Conservation (phyloP, 345 rosid species). For the Eucalyptus regnans region DNA sequence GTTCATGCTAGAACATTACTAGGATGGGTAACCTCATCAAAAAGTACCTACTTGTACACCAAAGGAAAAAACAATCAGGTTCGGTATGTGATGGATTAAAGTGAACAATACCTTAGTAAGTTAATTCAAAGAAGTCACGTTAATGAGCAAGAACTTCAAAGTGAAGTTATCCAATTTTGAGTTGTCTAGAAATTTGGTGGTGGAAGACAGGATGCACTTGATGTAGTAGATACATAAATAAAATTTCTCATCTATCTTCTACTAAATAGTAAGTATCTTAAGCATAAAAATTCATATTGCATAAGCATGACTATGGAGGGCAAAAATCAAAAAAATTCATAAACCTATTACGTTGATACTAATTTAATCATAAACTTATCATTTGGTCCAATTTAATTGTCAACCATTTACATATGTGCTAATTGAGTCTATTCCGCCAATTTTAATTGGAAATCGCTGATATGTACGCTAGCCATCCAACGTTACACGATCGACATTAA, state of each 20-base stretch:
- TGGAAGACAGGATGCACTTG: not conserved
- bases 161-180: too few relatives aligned
- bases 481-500: fast-evolving
- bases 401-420: too few relatives aligned
- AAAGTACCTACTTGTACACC: too few relatives aligned
- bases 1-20: not conserved
- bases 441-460: fast-evolving
- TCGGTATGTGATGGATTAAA: not conserved
- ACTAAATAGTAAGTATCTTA: too few relatives aligned
- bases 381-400: too few relatives aligned
- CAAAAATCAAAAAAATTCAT: too few relatives aligned
- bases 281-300: not conserved
- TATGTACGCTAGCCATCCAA: too few relatives aligned
- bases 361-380: fast-evolving
- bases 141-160: not conserved
- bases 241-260: too few relatives aligned
- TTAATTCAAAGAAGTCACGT: not conserved
- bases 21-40: not conserved
- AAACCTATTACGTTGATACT: fast-evolving
- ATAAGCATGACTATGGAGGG: not conserved
- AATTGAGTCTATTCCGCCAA: fast-evolving
- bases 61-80: too few relatives aligned
- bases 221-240: not conserved
- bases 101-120: not conserved
- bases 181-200: not conserved